These are phyloP conservation scores for Choricystis sp. DNA, from an alignment of 139 green algal genomes.

Conservation along the genomic window DNA sequence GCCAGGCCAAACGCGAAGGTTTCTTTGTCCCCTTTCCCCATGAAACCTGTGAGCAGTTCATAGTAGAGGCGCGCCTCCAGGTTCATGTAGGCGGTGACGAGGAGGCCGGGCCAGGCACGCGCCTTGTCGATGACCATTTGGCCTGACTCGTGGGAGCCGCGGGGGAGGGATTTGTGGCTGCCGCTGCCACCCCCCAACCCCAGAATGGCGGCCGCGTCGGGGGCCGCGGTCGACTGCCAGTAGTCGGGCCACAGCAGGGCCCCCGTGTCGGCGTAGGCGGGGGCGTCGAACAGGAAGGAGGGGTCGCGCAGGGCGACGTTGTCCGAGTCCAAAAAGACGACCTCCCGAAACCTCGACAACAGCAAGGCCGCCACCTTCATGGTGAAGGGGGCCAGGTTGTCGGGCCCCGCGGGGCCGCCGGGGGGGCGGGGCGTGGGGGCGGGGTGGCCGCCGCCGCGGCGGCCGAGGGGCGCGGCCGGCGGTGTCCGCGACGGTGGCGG, in stretches of 20 bases:
- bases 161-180: neutral
- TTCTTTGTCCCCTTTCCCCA: constrained; percentile 48
- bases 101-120: constrained; percentile 26
- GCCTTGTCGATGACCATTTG: constrained; percentile 42
- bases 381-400: constrained; percentile 14
- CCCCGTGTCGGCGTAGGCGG: constrained; percentile 21
- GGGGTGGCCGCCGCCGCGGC: too few species aligned
- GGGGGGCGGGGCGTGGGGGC: too few species aligned
- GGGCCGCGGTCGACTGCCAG: constrained; percentile 25
- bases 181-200: too few species aligned
- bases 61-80: constrained; percentile 22
- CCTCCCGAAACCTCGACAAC: constrained; percentile 25
- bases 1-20: constrained; percentile 27
- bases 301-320: constrained; percentile 33
- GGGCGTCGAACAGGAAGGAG: constrained; percentile 17
- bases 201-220: constrained; percentile 12
- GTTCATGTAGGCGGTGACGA: constrained; percentile 31
- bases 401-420: neutral
- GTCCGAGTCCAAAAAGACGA: constrained; percentile 49
- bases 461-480: too few species aligned
- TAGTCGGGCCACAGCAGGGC: constrained; percentile 48
- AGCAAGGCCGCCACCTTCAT: constrained; percentile 28
- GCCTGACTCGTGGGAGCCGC: constrained; percentile 26
- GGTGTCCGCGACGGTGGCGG: too few species aligned
- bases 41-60: constrained; percentile 30